These are phyloP conservation scores for Fagopyrum homotropicum DNA, from an alignment of 148 eudicot species.

Conservation along the genomic window DNA sequence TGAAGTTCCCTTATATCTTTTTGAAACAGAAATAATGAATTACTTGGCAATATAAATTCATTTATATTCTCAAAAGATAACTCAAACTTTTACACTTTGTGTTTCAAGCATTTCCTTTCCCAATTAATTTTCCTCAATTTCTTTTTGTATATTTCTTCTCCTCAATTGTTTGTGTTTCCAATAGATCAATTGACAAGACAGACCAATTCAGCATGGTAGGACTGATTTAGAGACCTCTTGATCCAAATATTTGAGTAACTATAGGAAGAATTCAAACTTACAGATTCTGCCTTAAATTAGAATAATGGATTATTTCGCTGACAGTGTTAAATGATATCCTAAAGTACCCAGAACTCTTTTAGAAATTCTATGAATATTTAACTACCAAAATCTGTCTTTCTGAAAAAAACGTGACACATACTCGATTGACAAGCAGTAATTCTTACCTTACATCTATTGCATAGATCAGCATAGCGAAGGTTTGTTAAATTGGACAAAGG, in stretches of 20 bases:
- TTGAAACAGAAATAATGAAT: background rate
- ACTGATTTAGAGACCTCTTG: background rate
- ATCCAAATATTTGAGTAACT: background rate
- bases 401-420: background rate
- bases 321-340: background rate
- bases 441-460: conserved; percentile 54
- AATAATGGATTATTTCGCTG: background rate
- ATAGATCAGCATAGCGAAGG: conserved; percentile 46
- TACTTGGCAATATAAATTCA: background rate
- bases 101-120: background rate
- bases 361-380: background rate
- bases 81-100: background rate
- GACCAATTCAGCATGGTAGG: background rate
- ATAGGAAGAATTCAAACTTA: background rate
- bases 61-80: background rate
- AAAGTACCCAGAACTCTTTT: background rate
- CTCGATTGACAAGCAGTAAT: background rate
- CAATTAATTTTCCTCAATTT: background rate
- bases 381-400: background rate
- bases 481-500: conserved; percentile 47
- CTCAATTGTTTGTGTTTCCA: background rate
- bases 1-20: background rate
- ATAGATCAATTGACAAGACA: background rate
- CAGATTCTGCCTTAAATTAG: background rate
- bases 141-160: background rate